A percentile compares a stretch with the other conserved stretches of the same genome.
Conservation (phyloP, 306 rosid species). For the Elaeagnus macrophylla region DNA sequence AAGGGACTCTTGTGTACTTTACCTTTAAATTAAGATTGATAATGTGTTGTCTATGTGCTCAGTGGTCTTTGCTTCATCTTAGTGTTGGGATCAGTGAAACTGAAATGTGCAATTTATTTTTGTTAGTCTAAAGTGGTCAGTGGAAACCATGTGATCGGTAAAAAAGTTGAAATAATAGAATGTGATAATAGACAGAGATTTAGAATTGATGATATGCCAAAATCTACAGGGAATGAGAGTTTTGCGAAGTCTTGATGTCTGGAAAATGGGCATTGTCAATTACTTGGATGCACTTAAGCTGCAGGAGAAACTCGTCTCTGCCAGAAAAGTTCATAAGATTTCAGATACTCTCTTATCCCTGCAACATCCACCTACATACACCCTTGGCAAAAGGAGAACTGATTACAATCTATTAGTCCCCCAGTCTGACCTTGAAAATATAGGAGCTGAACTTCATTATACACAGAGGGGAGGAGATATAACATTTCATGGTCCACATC, state of each 20-base stretch:
- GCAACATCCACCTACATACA: slow-evolving; percentile 82
- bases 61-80: no score
- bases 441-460: slow-evolving; percentile 75
- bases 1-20: no score
- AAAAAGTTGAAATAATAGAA: no score
- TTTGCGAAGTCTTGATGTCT: slow-evolving; percentile 57
- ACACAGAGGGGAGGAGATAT: slow-evolving; percentile 84
- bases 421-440: slow-evolving; percentile 42
- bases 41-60: no score
- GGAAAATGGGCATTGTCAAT: slow-evolving; percentile 74
- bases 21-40: no score
- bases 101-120: no score
- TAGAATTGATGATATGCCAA: slow-evolving; percentile 16
- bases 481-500: slow-evolving; percentile 87
- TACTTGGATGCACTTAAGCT: slow-evolving; percentile 52
- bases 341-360: slow-evolving; percentile 57
- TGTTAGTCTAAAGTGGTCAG: no score
- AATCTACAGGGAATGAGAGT: slow-evolving; percentile 53
- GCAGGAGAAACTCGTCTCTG: slow-evolving; percentile 58
- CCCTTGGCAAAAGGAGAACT: slow-evolving; percentile 73
- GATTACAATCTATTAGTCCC: slow-evolving; percentile 69
- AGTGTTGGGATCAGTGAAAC: no score
- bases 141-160: no score
- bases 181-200: background rate
- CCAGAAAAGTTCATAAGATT: slow-evolving; percentile 49